Evolutionary conservation across 208 protist species (phyloP), one percentile per base, ranked within the genome.

Genomic region (Trypanosomatidae sp.): DNA sequence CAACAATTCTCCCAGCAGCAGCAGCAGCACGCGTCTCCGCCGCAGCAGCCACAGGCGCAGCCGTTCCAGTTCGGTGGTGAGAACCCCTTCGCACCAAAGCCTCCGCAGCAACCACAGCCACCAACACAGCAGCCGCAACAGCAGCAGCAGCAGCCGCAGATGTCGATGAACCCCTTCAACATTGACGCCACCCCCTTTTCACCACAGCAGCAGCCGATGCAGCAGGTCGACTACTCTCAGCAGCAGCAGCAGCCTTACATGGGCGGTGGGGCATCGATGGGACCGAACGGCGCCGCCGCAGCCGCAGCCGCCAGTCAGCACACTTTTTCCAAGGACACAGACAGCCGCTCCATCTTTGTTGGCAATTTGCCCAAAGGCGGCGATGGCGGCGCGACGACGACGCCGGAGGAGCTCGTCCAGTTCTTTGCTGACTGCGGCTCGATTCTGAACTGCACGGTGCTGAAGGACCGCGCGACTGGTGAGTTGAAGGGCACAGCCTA

Each of bases 401-500:
- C 91, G 28, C 77, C 84, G 49, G 88, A 96, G 80, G 91, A 94
- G 73, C 81, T 96, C 17, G 77, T 71, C 30, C 80, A 89, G 65
- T 94, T 94, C 76, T 96, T 96, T 66, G 59, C 80, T 0, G 89
- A 93, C 66, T 96, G 91, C 69, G 91, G 91, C 7, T 72, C 59
- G 4, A 91, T 96, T 46, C 67, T 94, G 52, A 96, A 93, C 89
- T 94, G 89, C 81, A 96, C 91, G 0, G 65, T 96, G 22, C 74
- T 94, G 66, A 84, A 84, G 60, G 91, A 96, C 73, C 87, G 90
- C 62, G 80, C 79, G 39, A 96, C 91, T 8, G 82, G 85, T 0
- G 88, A 96, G 73, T 72, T 91, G 41, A 94, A 93, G 77, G 91
- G 91, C 39, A 96, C 89, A 8, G 91, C 91, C 33, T 96, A 96